These are phyloP conservation scores for Leishmania amazonensis DNA, from an alignment of 208 protist species.

Conservation along the genomic window DNA sequence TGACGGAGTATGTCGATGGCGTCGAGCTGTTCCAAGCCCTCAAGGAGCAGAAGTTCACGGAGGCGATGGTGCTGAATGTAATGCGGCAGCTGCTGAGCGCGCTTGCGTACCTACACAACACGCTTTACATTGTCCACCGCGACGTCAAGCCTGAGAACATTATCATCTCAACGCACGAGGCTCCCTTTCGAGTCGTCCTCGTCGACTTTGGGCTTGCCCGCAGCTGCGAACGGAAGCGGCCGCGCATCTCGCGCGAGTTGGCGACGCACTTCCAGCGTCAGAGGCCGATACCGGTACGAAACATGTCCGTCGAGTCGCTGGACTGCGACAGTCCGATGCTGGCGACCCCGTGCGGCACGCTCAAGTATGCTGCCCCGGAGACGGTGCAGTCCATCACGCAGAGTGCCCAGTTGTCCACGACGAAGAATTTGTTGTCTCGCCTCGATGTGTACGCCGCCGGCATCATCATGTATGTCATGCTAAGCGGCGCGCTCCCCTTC, in stretches of 20 bases:
- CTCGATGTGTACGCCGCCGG: constrained; percentile 82
- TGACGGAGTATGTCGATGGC: constrained; percentile 83
- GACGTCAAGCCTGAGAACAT: constrained; percentile 92
- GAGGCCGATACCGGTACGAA: constrained; percentile 8
- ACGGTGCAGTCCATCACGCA: constrained; percentile 73
- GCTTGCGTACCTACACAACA: constrained; percentile 82
- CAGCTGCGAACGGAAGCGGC: constrained; percentile 22
- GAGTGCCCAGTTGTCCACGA: constrained; percentile 62
- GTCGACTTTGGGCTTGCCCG: constrained; percentile 88
- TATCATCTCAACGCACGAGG: constrained; percentile 47
- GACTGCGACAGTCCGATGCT: constrained; percentile 79
- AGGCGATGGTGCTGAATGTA: constrained; percentile 61
- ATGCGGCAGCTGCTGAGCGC: constrained; percentile 76
- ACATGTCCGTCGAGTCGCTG: constrained; percentile 36
- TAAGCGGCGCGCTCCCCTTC: constrained; percentile 79
- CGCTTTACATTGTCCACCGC: constrained; percentile 76
- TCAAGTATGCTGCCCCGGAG: constrained; percentile 86
- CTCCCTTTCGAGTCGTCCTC: constrained; percentile 56
- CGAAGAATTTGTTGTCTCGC: constrained; percentile 57
- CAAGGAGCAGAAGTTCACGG: constrained; percentile 56
- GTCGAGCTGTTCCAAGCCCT: constrained; percentile 80
- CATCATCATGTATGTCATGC: constrained; percentile 85
- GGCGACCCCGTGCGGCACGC: constrained; percentile 84
- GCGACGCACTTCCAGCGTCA: constrained; percentile 12
- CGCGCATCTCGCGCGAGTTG: constrained; percentile 21